Conservation (phyloP, 176 grass and related monocot species). For the Puccinellia tenuiflora region DNA sequence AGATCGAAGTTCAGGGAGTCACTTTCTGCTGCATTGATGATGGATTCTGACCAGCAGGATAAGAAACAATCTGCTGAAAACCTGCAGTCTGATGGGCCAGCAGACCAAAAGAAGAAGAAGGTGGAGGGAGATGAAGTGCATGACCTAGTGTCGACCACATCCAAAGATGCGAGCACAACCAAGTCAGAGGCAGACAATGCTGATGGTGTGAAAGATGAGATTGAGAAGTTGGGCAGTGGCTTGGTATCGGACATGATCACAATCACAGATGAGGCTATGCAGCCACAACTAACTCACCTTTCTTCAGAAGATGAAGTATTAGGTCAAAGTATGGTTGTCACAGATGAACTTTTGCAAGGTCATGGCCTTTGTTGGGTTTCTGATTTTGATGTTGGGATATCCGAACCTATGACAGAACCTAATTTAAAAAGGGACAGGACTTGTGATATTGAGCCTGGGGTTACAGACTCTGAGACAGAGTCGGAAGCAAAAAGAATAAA, state of each 20-base stretch:
- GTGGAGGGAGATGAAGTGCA: slow-evolving; percentile 11
- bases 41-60: slow-evolving; percentile 47
- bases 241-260: slow-evolving; percentile 15
- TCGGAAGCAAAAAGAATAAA: slow-evolving; percentile 59
- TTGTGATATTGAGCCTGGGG: slow-evolving; percentile 28
- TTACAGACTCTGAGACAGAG: slow-evolving; percentile 13
- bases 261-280: neutral
- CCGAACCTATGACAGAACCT: slow-evolving; percentile 22
- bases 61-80: slow-evolving; percentile 34
- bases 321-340: slow-evolving; percentile 43
- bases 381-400: slow-evolving; percentile 39
- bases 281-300: slow-evolving; percentile 28
- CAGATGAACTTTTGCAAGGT: slow-evolving; percentile 93
- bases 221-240: slow-evolving; percentile 21
- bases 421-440: slow-evolving; percentile 44
- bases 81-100: slow-evolving; percentile 27
- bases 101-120: slow-evolving; percentile 9
- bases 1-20: slow-evolving; percentile 91
- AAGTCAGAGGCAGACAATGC: slow-evolving; percentile 15
- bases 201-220: slow-evolving; percentile 20
- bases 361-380: slow-evolving; percentile 92
- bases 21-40: slow-evolving; percentile 48
- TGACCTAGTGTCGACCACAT: neutral
- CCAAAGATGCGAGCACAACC: slow-evolving; percentile 21
- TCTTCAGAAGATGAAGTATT: slow-evolving; percentile 38